Evolutionary conservation across 768 basidiomycete species (phyloP), one percentile per base, ranked within the genome.

Genomic region (Collybia mongolica): DNA sequence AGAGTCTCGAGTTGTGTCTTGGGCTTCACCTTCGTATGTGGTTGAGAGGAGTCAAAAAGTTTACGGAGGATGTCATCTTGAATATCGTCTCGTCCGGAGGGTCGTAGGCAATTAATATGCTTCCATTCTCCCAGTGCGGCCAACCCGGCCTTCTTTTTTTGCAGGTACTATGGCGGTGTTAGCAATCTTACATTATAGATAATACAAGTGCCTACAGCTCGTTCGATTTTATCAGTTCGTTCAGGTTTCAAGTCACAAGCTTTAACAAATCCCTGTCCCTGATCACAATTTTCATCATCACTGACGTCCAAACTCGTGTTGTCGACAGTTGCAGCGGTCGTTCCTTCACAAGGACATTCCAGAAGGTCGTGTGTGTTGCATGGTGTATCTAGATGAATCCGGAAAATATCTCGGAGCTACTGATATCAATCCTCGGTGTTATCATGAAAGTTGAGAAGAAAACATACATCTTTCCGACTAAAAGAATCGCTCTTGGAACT

Each of bases 341-440:
- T 53, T 17, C 61, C 63, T 44, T 77, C 79, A 55, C 92, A 96
- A 9, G 72, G 72, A 61, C 95, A 98, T 52, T 82, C 86, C 12
- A 98, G 74, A 15, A 98, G 76, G 56, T 98, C 96, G 59, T 98
- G 96, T 1, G 95, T 98, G 53, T 95, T 88, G 70, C 92, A 95
- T 6, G 75, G 70, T 0, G 93, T 94, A 48, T 84, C 73, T 0
- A 76, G 72, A 67, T 94, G 83, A 39, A 97, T 75, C n/a, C 84
- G 86, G 69, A 98, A 98, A 55, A 98, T 90, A 65, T 95, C 93
- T 32, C 86, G 86, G 38, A 98, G 81, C 90, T 98, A 62, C 18
- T 43, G 36, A 24, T 20, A 3, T 18, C n/a, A n/a, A n/a, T n/a
- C n/a, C n/a, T n/a, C n/a, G n/a, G n/a, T n/a, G n/a, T n/a, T n/a